Conservation (phyloP, 306 rosid species). For the Ceratonia siliqua region DNA sequence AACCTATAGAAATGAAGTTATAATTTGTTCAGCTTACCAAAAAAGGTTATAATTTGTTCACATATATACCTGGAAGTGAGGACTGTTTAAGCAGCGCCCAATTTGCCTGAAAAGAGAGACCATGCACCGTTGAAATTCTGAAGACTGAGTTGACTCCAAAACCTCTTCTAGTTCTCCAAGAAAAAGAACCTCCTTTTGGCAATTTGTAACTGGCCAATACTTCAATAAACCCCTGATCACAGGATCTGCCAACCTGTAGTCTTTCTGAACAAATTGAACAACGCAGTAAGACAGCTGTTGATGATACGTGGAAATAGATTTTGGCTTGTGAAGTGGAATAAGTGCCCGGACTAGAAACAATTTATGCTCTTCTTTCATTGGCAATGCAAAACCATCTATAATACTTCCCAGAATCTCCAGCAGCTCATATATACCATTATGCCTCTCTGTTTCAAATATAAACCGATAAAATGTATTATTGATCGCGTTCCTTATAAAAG, state of each 20-base stretch:
- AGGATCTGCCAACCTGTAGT: constrained; percentile 57
- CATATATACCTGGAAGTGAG: constrained; percentile 77
- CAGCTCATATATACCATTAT: constrained; percentile 68
- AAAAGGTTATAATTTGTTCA: neutral
- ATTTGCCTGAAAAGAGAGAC: constrained; percentile 63
- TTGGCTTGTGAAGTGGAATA: constrained; percentile 75
- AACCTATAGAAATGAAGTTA: neutral
- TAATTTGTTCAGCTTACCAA: neutral
- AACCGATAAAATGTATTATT: constrained; percentile 65
- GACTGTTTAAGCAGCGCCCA: constrained; percentile 66
- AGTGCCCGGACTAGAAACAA: constrained; percentile 61
- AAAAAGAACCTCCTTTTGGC: constrained; percentile 79
- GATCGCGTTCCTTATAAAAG: constrained; percentile 66
- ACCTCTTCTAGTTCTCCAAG: constrained; percentile 71
- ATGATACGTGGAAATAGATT: constrained; percentile 48
- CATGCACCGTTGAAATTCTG: constrained; percentile 56
- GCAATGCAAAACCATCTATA: constrained; percentile 72
- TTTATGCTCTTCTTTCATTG: constrained; percentile 80
- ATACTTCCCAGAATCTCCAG: constrained; percentile 71
- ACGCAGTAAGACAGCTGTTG: constrained; percentile 65
- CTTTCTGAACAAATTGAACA: constrained; percentile 76
- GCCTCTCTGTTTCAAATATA: constrained; percentile 69
- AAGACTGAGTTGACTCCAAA: constrained; percentile 52
- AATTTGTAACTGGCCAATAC: constrained; percentile 74
- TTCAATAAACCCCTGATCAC: constrained; percentile 69